phyloP scores from a whole-genome alignment of 768 basidiomycete species.

The Cystoderma amianthinum region DNA sequence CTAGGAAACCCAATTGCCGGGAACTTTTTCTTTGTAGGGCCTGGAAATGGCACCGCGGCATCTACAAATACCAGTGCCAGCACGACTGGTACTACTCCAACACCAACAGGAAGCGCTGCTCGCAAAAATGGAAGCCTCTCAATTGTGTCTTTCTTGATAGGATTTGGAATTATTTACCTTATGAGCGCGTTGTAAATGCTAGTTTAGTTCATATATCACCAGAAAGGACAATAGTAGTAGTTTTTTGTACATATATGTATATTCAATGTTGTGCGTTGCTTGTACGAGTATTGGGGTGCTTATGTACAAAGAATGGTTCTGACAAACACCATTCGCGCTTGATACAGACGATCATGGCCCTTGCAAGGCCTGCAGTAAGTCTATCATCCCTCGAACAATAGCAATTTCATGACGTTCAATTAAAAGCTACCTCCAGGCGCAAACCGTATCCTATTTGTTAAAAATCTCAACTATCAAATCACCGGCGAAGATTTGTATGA shows the following conservation, averaged over 20 bases:
- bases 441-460: conserved; percentile 88
- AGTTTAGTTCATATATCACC: too few relatives aligned
- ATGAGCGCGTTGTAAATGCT: too few relatives aligned
- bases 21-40: conserved; percentile 34
- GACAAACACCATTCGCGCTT: not conserved
- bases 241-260: too few relatives aligned
- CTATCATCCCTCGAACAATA: not conserved
- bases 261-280: too few relatives aligned
- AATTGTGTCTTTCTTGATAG: not conserved
- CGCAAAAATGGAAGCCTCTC: not conserved
- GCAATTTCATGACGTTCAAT: conserved; percentile 4
- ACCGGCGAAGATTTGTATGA: conserved; percentile 94
- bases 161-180: too few relatives aligned
- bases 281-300: too few relatives aligned
- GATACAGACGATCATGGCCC: conserved; percentile 39
- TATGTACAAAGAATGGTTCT: not conserved
- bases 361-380: conserved; percentile 64
- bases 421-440: conserved; percentile 87
- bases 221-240: too few relatives aligned
- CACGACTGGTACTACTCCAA: not conserved
- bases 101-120: not conserved
- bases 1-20: conserved; percentile 32
- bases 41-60: conserved; percentile 13
- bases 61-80: conserved; percentile 3
- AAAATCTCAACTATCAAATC: conserved; percentile 89